These are phyloP conservation scores for Buddleja alternifolia DNA, from an alignment of 257 asterid species.

Conservation along the genomic window DNA sequence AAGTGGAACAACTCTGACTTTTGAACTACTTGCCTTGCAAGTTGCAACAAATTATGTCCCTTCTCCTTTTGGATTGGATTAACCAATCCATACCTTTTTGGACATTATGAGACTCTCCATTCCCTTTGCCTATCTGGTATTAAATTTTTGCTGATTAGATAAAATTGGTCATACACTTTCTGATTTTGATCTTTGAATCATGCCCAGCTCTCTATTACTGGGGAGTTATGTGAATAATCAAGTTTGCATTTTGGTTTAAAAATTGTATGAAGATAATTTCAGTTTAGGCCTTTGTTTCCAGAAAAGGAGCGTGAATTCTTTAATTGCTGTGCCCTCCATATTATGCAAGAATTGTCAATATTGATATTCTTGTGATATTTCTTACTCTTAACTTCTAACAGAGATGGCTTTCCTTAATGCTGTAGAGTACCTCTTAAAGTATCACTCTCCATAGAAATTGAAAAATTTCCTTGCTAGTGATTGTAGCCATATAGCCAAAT, in stretches of 20 bases:
- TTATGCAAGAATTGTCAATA: not conserved
- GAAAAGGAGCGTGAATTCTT: slow-evolving; percentile 4
- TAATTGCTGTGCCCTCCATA: slow-evolving; percentile 12
- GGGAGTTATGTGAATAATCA: not conserved
- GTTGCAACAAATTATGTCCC: not conserved
- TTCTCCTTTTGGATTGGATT: not conserved
- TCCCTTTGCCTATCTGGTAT: not conserved
- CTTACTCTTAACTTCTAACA: not conserved
- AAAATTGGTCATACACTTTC: not conserved
- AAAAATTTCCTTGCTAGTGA: slow-evolving; percentile 23
- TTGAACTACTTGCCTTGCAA: not conserved
- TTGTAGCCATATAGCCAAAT: not conserved
- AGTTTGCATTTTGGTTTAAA: not conserved
- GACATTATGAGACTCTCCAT: slow-evolving; percentile 1
- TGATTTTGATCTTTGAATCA: slow-evolving; percentile 7
- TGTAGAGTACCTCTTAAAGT: not conserved
- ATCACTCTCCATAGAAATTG: not conserved
- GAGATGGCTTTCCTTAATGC: not conserved
- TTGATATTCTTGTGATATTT: not conserved
- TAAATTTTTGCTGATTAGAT: not conserved
- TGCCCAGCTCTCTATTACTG: not conserved
- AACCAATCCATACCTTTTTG: not conserved
- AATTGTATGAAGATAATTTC: not conserved
- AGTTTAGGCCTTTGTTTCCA: slow-evolving; percentile 11
- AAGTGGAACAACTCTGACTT: not conserved